Evolutionary conservation across 2,329 filamentous ascomycete genomes (phyloP), one percentile per base, ranked within the genome.

Genomic region (Colletotrichum shisoi): DNA sequence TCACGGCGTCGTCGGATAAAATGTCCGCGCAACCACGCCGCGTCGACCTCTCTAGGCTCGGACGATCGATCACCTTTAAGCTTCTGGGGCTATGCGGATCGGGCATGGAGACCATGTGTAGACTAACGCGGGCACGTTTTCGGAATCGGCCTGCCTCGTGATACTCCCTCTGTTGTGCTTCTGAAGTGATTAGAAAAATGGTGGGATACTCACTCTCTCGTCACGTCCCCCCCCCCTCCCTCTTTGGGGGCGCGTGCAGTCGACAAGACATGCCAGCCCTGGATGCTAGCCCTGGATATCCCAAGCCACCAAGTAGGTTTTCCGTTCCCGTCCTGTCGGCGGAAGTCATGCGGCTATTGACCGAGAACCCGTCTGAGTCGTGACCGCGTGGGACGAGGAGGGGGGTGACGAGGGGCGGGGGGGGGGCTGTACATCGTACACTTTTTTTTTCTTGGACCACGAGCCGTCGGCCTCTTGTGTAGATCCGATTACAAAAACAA

Each of bases 331-430:
- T 40, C 8, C 4, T 27, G 37, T 51, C 27, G 63, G 59, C 52
- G 31, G 46, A 27, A 52, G 60, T 58, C 42, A 54, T 57, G 42
- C 24, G 24, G 31, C 42, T 15, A n/a, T 17, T 13, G 13, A 9
- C 46, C 48, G 53, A 46, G 53, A 58, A 40, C 19, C 7, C 39
- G 46, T 31, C 52, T 57, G 59, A 67, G 44, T 63, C 59, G 46
- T n/a, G 45, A n/a, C 4, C n/a, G 15, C n/a, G 7, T 13, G 15
- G 31, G 31, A 34, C 0, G 31, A 34, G 31, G 7, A 34, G 31
- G 27, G 27, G 7, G 27, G 27, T 7, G 27, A 9, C n/a, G n/a
- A n/a, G n/a, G n/a, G n/a, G n/a, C n/a, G n/a, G n/a, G n/a, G n/a
- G n/a, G 8, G 31, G 7, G 31, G 31, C 31, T 34, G 7, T 34